These are phyloP conservation scores for Calonectria pseudoreteaudii DNA, from an alignment of 2,329 filamentous ascomycete genomes.

Conservation along the genomic window DNA sequence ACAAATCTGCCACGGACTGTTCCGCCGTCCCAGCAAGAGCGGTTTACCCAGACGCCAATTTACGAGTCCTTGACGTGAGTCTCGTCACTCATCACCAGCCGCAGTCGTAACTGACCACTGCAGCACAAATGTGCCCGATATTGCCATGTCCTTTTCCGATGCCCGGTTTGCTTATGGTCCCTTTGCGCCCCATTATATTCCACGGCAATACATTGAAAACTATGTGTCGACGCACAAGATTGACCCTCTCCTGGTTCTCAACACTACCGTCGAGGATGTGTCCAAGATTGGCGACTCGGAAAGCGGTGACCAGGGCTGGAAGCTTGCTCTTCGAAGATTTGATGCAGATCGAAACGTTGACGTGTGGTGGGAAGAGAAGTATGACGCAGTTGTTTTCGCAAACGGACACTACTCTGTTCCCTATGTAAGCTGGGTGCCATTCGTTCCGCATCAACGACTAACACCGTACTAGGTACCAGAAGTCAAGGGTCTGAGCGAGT, in stretches of 20 bases:
- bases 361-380: conserved; percentile 65
- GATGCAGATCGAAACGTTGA: conserved; percentile 58
- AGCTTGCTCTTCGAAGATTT: conserved; percentile 59
- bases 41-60: conserved; percentile 61
- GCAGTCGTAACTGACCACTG: accelerated
- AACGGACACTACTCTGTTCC: conserved; percentile 60
- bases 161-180: conserved; percentile 65
- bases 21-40: conserved; percentile 56
- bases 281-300: conserved; percentile 43
- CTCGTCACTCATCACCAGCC: conserved; percentile 12
- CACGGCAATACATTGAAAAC: conserved; percentile 66
- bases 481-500: conserved; percentile 58
- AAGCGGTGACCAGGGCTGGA: conserved; percentile 52
- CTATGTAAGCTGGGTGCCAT: conserved; percentile 50
- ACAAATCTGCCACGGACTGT: conserved; percentile 53
- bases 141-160: conserved; percentile 69
- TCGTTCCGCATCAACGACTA: accelerated
- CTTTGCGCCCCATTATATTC: conserved; percentile 66
- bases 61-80: conserved; percentile 64
- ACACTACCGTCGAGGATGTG: conserved; percentile 65
- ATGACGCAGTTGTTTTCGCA: conserved; percentile 58
- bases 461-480: conserved; percentile 52
- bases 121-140: conserved; percentile 67
- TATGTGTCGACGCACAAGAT: conserved; percentile 64
- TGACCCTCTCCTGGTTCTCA: conserved; percentile 59